These are phyloP conservation scores for Miamiensis avidus DNA, from an alignment of 169 alveolate genomes.

Conservation along the genomic window DNA sequence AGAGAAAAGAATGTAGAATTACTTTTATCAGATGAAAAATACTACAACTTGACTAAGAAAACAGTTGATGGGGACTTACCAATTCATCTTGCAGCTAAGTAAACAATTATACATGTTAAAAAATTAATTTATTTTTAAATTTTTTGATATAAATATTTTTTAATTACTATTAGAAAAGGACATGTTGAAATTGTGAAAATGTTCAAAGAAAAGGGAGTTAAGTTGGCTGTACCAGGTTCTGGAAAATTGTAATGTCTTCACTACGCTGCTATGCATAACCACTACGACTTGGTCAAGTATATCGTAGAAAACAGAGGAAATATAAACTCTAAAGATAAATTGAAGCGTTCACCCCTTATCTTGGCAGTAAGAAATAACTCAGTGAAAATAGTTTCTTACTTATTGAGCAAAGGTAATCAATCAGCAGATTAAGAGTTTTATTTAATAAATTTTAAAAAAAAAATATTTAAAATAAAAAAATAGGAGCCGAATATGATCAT, in stretches of 20 bases:
- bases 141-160: too few species aligned
- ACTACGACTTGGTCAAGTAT: conserved; percentile 55
- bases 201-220: conserved; percentile 67
- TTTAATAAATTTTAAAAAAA: too few species aligned
- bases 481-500: conserved; percentile 66
- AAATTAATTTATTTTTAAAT: too few species aligned
- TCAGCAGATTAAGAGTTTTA: too few species aligned
- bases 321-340: conserved; percentile 72
- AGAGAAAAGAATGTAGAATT: conserved; percentile 19
- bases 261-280: conserved; percentile 72
- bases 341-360: conserved; percentile 70
- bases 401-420: conserved; percentile 70
- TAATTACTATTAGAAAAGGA: conserved; percentile 33
- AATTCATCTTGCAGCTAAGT: conserved; percentile 72
- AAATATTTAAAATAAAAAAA: too few species aligned
- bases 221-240: conserved; percentile 66
- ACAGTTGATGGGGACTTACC: conserved; percentile 67
- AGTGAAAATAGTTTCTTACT: conserved; percentile 52
- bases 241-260: conserved; percentile 72
- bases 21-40: conserved; percentile 1
- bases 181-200: conserved; percentile 67
- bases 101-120: too few species aligned
- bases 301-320: conserved; percentile 63
- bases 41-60: conserved; percentile 44
- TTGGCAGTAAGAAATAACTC: conserved; percentile 81